These are phyloP conservation scores for Fremontodendron californicum DNA, from an alignment of 345 rosid genomes.

Conservation along the genomic window DNA sequence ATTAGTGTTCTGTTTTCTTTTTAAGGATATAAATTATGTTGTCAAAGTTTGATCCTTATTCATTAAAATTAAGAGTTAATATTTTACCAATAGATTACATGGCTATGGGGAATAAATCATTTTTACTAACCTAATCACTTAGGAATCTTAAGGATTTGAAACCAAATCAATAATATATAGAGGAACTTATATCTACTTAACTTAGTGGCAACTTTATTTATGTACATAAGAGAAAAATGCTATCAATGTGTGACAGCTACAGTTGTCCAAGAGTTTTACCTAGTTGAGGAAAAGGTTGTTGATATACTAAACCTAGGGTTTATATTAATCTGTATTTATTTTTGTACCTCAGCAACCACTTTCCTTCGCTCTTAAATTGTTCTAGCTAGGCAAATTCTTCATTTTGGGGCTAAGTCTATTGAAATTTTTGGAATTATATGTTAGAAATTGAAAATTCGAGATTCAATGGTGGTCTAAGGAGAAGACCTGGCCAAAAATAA, in stretches of 20 bases:
- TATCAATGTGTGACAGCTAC: background rate
- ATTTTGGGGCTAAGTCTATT: background rate
- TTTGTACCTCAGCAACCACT: background rate
- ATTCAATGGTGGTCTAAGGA: background rate
- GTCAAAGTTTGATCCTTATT: no score
- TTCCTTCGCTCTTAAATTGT: background rate
- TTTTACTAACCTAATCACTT: background rate
- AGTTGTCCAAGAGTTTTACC: background rate
- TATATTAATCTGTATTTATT: background rate
- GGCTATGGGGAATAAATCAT: background rate
- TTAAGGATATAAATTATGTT: background rate
- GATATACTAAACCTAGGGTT: background rate
- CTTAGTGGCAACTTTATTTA: no score
- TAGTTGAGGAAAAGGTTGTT: background rate
- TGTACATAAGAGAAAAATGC: background rate
- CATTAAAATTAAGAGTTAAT: no score
- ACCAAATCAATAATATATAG: background rate
- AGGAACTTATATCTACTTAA: no score
- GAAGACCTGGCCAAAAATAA: background rate
- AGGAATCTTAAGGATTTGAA: background rate
- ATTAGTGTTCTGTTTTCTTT: no score
- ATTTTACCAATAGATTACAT: no score
- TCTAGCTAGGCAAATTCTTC: constrained; percentile 3
- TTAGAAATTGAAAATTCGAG: background rate
- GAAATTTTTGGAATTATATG: background rate